Evolutionary conservation across 2,329 filamentous ascomycete species (phyloP).

Genomic region (Fusarium nelsonii): DNA sequence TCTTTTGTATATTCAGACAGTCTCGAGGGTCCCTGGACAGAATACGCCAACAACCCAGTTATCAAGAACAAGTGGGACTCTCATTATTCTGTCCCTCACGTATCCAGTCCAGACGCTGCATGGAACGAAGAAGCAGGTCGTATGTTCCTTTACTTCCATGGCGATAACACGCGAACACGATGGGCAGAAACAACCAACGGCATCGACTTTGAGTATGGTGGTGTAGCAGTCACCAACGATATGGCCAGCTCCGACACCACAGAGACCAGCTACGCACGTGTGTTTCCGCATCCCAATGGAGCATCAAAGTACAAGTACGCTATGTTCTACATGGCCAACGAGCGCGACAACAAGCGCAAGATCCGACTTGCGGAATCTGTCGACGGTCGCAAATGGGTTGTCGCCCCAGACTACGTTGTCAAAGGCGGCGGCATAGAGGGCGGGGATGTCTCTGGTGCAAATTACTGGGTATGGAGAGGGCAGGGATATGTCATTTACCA

Average conservation of each 20-base stretch:
- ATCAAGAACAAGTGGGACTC: conserved; percentile 23
- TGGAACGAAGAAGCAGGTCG: conserved; percentile 15
- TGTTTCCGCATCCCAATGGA: conserved; percentile 42
- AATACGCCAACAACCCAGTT: conserved; percentile 18
- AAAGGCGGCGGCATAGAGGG: conserved; percentile 8
- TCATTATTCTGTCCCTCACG: conserved; percentile 31
- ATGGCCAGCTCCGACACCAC: conserved; percentile 44
- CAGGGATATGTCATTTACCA: conserved; percentile 31
- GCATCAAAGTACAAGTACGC: conserved; percentile 40
- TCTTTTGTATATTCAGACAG: conserved; percentile 40
- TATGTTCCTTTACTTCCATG: conserved; percentile 34
- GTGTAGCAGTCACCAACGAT: conserved; percentile 37
- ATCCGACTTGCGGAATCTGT: conserved; percentile 45
- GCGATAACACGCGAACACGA: conserved; percentile 22
- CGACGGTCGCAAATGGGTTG: conserved; percentile 40
- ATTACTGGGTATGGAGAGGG: conserved; percentile 27
- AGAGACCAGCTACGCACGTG: conserved; percentile 46
- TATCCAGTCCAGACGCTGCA: conserved; percentile 28
- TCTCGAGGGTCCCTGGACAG: conserved; percentile 28
- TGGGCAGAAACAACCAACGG: conserved; percentile 27
- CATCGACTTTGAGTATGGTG: conserved; percentile 21
- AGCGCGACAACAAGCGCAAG: conserved; percentile 40
- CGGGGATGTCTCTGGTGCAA: conserved; percentile 18
- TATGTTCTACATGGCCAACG: conserved; percentile 50
- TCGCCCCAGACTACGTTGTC: conserved; percentile 26